These are phyloP conservation scores for Salvia miltiorrhiza DNA, from an alignment of 257 asterid genomes.

Conservation along the genomic window DNA sequence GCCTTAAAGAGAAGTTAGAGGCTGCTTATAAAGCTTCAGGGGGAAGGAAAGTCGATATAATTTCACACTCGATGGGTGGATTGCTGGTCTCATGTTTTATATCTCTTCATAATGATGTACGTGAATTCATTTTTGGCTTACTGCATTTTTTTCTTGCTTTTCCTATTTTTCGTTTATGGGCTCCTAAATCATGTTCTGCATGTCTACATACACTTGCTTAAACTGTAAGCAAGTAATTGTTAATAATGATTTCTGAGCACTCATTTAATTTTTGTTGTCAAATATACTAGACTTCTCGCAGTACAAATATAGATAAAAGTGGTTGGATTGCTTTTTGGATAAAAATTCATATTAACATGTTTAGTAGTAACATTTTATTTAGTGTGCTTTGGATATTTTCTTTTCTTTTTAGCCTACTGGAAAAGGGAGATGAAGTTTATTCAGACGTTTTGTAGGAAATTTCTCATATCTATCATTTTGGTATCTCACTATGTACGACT, in stretches of 20 bases:
- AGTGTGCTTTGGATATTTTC: neutral
- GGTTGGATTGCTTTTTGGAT: neutral
- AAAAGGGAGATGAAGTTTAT: neutral
- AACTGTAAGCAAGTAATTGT: neutral
- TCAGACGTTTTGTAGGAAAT: neutral
- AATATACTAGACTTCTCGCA: neutral
- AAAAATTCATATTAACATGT: neutral
- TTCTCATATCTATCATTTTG: neutral
- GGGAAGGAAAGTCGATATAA: constrained; percentile 82
- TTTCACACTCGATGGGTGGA: constrained; percentile 99
- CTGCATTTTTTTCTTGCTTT: constrained; percentile 38
- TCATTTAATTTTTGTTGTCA: neutral
- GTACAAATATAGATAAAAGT: neutral
- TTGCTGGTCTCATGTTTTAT: constrained; percentile 80
- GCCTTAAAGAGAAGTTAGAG: constrained; percentile 62
- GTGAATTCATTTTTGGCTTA: constrained; percentile 72
- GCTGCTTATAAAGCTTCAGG: constrained; percentile 88
- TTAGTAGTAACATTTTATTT: neutral
- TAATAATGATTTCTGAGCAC: neutral
- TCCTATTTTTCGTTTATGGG: constrained; percentile 38
- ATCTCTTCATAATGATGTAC: constrained; percentile 64
- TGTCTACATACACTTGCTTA: constrained; percentile 8
- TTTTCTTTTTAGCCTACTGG: neutral
- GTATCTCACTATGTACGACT: neutral
- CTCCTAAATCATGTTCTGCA: constrained; percentile 70